Conservation (phyloP, 176 grass and related monocot genomes). For the Oryza punctata region DNA sequence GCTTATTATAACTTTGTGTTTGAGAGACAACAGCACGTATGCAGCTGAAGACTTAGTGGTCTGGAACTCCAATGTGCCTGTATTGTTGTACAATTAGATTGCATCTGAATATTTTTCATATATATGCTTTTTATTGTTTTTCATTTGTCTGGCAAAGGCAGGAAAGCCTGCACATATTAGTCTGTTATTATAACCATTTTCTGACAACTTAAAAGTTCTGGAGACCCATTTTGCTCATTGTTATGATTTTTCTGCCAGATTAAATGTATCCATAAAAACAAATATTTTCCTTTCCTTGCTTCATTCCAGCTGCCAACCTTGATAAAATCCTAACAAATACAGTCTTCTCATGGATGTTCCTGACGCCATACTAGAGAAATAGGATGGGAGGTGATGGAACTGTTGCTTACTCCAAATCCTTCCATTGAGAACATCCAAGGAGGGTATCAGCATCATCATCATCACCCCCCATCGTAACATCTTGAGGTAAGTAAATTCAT, state of each 20-base stretch:
- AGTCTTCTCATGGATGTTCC: conserved; percentile 24
- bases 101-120: not conserved
- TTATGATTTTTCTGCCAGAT: conserved; percentile 19
- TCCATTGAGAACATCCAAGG: conserved; percentile 31
- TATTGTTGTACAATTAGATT: conserved; percentile 18
- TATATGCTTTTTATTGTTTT: not conserved
- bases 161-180: not conserved
- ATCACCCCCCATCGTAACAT: conserved; percentile 24
- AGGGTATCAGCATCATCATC: conserved; percentile 32
- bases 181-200: not conserved
- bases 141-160: not conserved
- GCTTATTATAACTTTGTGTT: conserved; percentile 26
- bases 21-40: conserved; percentile 32
- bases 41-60: conserved; percentile 26
- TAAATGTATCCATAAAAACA: not conserved
- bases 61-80: conserved; percentile 3
- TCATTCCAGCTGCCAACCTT: conserved; percentile 16
- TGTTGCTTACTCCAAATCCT: conserved; percentile 11
- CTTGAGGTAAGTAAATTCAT: conserved; percentile 27
- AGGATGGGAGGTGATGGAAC: conserved; percentile 36
- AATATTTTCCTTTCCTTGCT: conserved; percentile 10
- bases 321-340: conserved; percentile 12
- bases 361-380: not conserved
- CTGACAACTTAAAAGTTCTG: not conserved
- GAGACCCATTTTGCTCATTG: not conserved